These are phyloP conservation scores for Leishmania martiniquensis DNA, from an alignment of 208 protist species.

Conservation along the genomic window DNA sequence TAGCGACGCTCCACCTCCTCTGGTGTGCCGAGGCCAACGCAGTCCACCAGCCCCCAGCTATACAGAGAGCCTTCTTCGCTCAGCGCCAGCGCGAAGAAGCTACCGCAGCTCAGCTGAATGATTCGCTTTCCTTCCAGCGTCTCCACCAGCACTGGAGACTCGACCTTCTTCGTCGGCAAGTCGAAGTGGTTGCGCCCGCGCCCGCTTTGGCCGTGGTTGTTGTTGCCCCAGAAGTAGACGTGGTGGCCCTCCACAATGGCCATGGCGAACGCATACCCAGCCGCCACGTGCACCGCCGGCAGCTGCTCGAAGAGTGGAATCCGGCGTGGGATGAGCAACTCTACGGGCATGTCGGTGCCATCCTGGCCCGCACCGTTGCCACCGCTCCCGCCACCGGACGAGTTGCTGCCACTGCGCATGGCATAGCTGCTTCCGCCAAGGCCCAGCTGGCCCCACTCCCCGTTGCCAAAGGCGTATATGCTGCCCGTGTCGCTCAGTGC, in stretches of 20 bases:
- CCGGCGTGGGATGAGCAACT: constrained; percentile 64
- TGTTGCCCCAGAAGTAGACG: constrained; percentile 93
- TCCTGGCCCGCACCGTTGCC: constrained; percentile 3
- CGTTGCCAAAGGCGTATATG: constrained; percentile 84
- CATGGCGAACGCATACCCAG: constrained; percentile 88
- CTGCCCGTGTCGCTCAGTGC: constrained; percentile 57
- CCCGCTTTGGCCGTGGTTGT: constrained; percentile 91
- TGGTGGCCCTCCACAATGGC: constrained; percentile 68
- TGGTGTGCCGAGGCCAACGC: constrained; percentile 65
- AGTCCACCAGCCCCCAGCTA: constrained; percentile 88
- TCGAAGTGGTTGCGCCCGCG: constrained; percentile 68
- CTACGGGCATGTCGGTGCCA: constrained; percentile 37
- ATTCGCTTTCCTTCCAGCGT: constrained; percentile 71
- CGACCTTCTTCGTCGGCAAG: constrained; percentile 62
- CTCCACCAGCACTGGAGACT: constrained; percentile 65
- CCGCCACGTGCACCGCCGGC: constrained; percentile 57
- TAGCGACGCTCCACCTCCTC: constrained; percentile 60
- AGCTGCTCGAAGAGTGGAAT: constrained; percentile 72
- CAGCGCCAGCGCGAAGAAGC: constrained; percentile 84
- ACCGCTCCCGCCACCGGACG: not conserved
- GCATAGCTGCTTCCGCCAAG: constrained; percentile 34
- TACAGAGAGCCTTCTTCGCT: constrained; percentile 70
- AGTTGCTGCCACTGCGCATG: constrained; percentile 3
- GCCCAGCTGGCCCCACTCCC: constrained; percentile 88
- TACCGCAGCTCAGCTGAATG: constrained; percentile 83